Conservation (phyloP, 768 basidiomycete species). For the Serendipita indica region DNA sequence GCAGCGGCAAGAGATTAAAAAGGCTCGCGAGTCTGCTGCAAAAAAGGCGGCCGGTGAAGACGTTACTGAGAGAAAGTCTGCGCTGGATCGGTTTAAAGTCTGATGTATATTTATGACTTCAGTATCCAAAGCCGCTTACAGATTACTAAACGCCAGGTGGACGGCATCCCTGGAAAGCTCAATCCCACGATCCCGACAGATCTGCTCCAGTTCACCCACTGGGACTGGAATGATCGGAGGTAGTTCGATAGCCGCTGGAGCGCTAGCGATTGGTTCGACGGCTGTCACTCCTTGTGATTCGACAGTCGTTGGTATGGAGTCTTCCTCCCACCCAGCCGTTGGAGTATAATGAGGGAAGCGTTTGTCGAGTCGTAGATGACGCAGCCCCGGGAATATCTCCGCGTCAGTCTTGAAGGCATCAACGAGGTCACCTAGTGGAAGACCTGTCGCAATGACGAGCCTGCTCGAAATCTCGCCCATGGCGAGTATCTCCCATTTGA, state of each 20-base stretch:
- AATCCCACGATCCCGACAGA: too few relatives aligned
- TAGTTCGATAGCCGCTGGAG: too few relatives aligned
- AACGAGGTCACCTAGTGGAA: background rate
- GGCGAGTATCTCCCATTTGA: background rate
- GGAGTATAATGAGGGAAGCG: too few relatives aligned
- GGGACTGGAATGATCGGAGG: too few relatives aligned
- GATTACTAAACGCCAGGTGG: too few relatives aligned
- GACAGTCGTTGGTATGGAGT: too few relatives aligned
- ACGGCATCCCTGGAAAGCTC: too few relatives aligned
- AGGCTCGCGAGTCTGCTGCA: constrained; percentile 19
- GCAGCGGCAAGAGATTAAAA: constrained; percentile 33
- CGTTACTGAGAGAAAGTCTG: constrained; percentile 21
- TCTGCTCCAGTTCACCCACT: too few relatives aligned
- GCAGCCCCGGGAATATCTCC: background rate
- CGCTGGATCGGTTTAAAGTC: constrained; percentile 27
- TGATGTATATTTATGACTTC: too few relatives aligned
- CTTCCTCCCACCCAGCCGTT: background rate
- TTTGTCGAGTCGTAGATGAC: background rate
- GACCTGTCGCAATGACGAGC: background rate
- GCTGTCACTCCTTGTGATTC: too few relatives aligned
- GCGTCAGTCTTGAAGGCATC: background rate
- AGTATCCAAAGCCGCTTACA: too few relatives aligned
- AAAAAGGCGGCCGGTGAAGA: constrained; percentile 17
- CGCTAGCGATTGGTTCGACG: too few relatives aligned
- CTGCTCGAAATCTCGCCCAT: background rate